These are phyloP conservation scores for Podaxis rugospora DNA, from an alignment of 768 basidiomycete species.

Conservation along the genomic window DNA sequence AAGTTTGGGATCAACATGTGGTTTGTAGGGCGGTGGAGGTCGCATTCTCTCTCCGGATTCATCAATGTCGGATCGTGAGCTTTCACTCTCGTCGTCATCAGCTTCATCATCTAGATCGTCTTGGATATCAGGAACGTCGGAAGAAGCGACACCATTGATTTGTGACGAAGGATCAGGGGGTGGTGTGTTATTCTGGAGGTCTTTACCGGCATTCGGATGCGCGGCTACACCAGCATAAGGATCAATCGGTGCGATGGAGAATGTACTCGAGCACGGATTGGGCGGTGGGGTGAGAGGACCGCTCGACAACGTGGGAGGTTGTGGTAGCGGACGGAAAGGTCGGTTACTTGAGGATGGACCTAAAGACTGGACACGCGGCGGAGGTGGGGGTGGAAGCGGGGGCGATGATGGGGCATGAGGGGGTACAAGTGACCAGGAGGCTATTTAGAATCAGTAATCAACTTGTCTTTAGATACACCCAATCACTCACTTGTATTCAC, in stretches of 20 bases:
- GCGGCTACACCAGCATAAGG: not conserved
- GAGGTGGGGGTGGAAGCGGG: not conserved
- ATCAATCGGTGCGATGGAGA: not conserved
- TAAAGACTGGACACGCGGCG: not conserved
- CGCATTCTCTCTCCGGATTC: slow-evolving; percentile 3
- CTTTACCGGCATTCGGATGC: not conserved
- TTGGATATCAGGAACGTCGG: not conserved
- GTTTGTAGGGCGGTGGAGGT: slow-evolving; percentile 4
- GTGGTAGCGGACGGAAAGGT: slow-evolving; percentile 4
- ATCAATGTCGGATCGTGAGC: slow-evolving; percentile 4
- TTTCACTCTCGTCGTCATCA: not conserved
- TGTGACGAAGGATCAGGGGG: not conserved
- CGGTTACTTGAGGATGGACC: not conserved
- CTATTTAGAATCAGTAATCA: slow-evolving; percentile 1
- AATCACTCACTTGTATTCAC: slow-evolving; percentile 1
- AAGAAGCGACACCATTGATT: not conserved
- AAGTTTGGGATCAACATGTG: not conserved
- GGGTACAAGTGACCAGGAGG: not conserved
- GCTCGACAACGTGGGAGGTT: not conserved
- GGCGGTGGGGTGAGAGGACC: not conserved
- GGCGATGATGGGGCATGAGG: not conserved
- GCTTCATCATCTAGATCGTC: not conserved
- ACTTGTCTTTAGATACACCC: not conserved
- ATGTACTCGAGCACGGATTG: slow-evolving; percentile 7
- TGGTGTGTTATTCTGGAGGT: not conserved